Base-by-base conservation (phyloP, 495 filamentous ascomycete genomes). In the Xylaria longipes region DNA sequence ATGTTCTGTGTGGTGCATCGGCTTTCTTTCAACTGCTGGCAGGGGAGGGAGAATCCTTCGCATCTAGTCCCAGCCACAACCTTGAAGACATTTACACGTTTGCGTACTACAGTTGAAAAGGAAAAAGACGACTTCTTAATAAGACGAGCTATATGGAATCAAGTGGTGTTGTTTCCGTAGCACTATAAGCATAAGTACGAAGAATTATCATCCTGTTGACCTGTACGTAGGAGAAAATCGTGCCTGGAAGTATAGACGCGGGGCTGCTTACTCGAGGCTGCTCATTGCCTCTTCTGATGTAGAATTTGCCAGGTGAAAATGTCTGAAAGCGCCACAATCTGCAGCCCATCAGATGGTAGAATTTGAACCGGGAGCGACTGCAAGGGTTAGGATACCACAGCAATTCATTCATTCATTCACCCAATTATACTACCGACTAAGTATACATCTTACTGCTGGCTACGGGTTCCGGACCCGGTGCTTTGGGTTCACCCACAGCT, bases 41-140 rank as follows among this genome's bases (percentile, higher is more conserved):
- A 71, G 69, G 69, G 52, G 15, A 46, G 58, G 22, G 33, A 71
- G 33, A 45, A 71, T 71, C 69, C 60, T 71, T 71, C 46, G 25
- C 61, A 64, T 65, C 35, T 56, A 48, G 48, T 56, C 57, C 57
- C 60, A 71, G 68, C 45, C 68, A 69, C 68, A 41, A 25, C 56
- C 37, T 60, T 22, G 7, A n/a, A 60, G 57, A 22, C 3, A 7
- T 8, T 11, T 60, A 60, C 54, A 60, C 33, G 9, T 60, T 60
- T 37, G 57, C 22, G 33, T 22, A 20, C 25, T 50, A 1, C 12
- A 48, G 17, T n/a, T 48, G 56, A 60, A 62, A 22, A 43, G 27
- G n/a, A 62, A 41, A 25, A 22, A 25, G 14, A 22, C 31, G 20
- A 25, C 22, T 11, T 39, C 9, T 0, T 20, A 31, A 52, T 50